Base-by-base conservation (phyloP, 164 flowering plant genomes). In the Vitis labrusca region DNA sequence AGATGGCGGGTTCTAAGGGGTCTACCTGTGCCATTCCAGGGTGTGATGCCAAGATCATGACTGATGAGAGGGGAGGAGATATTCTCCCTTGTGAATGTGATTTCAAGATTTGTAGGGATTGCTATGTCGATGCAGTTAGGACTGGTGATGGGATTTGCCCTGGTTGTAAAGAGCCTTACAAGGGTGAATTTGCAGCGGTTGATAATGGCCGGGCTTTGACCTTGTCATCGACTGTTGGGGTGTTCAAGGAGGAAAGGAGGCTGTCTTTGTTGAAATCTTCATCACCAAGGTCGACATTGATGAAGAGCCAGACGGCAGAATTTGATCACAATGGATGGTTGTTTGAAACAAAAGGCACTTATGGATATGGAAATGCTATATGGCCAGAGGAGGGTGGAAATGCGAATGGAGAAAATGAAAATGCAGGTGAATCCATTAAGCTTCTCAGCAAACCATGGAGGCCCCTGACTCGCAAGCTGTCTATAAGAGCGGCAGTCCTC, bases 361-460 rank as follows among this genome's bases (percentile, higher is more conserved):
- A 91, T 62, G 96, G 98, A 1, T 86, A 83, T 79, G 98, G 96
- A 19, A 92, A 86, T 81, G 97, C 95, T 56, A 78, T 88, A 51
- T 86, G 95, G 89, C 83, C 93, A 0, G 75, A 83, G 62, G 97
- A 86, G 47, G 82, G 75, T 5, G 82, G 53, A 0, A 55, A 64
- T 69, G 81, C 63, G 8, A 59, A 61, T 50, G 79, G 72, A 3
- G 79, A 70, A 0, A 79, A 74, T 53, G 78, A 70, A 64, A 65
- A 30, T 57, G 64, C 29, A 44, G 77, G 63, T 52, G 81, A 72
- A 49, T 32, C 19, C 54, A 37, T 56, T 30, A 65, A 80, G 61
- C 64, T 73, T 69, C 68, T 64, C 15, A 72, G 16, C 70, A 92
- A 87, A 66, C 97, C 88, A n/a, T 88, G 94, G 97, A 83, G 84